Evolutionary conservation across 352 stramenopile species (phyloP), one percentile per base, ranked within the genome.

Genomic region (Albugo laibachii): DNA sequence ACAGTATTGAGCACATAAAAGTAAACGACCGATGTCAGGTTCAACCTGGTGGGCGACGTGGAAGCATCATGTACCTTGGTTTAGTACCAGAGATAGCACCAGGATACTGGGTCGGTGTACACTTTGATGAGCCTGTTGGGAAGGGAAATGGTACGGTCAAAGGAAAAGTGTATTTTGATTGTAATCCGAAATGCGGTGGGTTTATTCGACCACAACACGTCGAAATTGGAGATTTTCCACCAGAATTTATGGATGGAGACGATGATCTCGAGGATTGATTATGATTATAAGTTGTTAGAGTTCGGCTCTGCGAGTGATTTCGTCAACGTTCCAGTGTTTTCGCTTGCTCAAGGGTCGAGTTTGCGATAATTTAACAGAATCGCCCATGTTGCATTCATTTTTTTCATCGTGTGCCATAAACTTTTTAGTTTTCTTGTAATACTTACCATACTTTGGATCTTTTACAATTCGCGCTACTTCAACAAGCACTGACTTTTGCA

Each of bases 361-460:
- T 21, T 49, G 40, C 43, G 68, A 80, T 47, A 92, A 66, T 48
- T 69, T 68, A 56, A 92, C 79, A 34, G 82, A 70, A 69, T 92
- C 79, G 55, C 78, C 88, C 13, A 92, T 81, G 66, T 93, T 93
- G 63, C 86, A 95, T 31, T 79, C 74, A 63, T 96, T 73, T 40
- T 92, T 64, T 54, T 97, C 89, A 66, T 97, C 89, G 65, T 97
- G 89, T n/a, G 89, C 89, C 89, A 97, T 97, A 59, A 96, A 97
- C 60, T 97, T 97, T 59, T 93, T 93, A 48, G 86, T 96, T 66
- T 93, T 96, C 61, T 87, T 92, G 63, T 94, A 81, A 62, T 93
- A 89, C 62, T 96, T 96, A 52, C 83, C 66, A 64, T 96, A 95
- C 65, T 96, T 96, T 44, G 80, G 82, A 62, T 96, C 78, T 60